Evolutionary conservation across 345 rosid species (phyloP).

Genomic region (Erodium maritimum): DNA sequence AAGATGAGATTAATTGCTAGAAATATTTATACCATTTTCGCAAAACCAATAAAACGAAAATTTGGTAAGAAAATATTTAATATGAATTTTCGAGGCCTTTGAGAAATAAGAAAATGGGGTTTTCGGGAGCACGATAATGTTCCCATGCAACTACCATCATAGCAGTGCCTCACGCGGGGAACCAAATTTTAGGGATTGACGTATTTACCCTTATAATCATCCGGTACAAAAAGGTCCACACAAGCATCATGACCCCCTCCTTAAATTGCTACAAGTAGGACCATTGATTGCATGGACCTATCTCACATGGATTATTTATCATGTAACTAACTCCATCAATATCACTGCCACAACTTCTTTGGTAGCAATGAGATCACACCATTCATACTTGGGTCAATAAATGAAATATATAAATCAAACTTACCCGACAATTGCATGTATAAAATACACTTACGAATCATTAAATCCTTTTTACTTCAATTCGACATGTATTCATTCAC

Average conservation of each 20-base stretch:
- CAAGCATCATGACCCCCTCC: slow-evolving; percentile 15
- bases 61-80: neutral
- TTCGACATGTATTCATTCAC: no score
- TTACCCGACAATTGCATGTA: no score
- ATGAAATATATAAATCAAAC: no score
- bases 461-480: no score
- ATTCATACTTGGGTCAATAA: no score
- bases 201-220: slow-evolving; percentile 11
- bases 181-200: slow-evolving; percentile 2
- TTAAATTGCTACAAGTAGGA: slow-evolving; percentile 5
- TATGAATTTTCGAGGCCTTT: no score
- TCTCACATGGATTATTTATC: slow-evolving; percentile 18
- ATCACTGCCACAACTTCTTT: neutral
- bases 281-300: slow-evolving; percentile 31
- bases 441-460: no score
- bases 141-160: slow-evolving; percentile 42
- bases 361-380: neutral
- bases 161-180: slow-evolving; percentile 30
- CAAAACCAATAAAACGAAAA: neutral
- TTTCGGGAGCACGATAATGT: slow-evolving; percentile 38
- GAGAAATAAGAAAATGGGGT: neutral
- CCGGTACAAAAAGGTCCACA: slow-evolving; percentile 13
- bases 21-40: neutral
- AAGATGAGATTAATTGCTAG: neutral
- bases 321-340: neutral